phyloP scores from a whole-genome alignment of 2,329 filamentous ascomycete genomes.

The Pestalotiopsis sp. region DNA sequence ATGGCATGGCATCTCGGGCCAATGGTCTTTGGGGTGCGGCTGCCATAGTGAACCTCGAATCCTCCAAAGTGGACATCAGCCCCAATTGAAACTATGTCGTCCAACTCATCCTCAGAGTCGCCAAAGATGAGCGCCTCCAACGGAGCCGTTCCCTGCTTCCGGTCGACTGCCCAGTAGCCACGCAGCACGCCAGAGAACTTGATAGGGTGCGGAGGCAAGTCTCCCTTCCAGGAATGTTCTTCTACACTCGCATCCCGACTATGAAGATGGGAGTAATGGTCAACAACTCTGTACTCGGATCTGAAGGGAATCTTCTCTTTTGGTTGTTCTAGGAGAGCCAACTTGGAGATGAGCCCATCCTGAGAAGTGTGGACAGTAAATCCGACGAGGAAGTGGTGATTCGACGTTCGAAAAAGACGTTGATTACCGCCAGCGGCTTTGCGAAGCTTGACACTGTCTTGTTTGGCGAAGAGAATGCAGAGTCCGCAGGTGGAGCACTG shows the following conservation, averaged over 20 bases:
- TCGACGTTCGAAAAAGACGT: not conserved
- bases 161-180: not conserved
- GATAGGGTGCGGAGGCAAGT: not conserved
- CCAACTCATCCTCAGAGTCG: not conserved
- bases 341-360: not conserved
- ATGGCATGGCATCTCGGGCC: not conserved
- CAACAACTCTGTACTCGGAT: not conserved
- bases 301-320: not conserved
- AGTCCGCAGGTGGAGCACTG: not conserved
- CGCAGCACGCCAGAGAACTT: not conserved
- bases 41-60: conserved; percentile 5
- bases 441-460: not conserved
- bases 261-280: not conserved
- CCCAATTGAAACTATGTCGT: not conserved
- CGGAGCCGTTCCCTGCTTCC: not conserved
- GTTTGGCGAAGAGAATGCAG: not conserved
- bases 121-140: conserved; percentile 1
- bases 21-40: not conserved
- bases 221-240: not conserved
- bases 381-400: not conserved
- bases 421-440: not conserved
- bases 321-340: not conserved
- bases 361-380: not conserved
- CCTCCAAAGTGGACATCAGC: not conserved
- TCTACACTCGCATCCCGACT: not conserved